Percentiles rank a stretch among this genome's conserved stretches.
Conservation (phyloP, 805 yeast genomes). For the Wickerhamiella lipophila region DNA sequence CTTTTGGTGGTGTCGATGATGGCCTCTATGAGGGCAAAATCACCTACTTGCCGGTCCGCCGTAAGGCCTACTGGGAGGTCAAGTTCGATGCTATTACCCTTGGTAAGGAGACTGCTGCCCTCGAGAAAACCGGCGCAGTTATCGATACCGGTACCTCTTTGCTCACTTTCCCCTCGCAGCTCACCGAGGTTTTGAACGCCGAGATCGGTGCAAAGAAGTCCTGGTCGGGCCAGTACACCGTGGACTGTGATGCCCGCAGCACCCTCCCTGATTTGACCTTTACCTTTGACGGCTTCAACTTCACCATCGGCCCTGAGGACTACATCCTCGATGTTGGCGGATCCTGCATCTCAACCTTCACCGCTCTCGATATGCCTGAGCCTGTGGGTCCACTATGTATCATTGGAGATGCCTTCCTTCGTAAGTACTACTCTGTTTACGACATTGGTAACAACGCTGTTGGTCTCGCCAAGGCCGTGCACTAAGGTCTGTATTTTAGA, state of each 20-base stretch:
- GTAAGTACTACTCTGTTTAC: constrained; percentile 87
- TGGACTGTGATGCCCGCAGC: constrained; percentile 81
- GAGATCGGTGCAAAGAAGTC: constrained; percentile 95
- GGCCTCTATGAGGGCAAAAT: constrained; percentile 67
- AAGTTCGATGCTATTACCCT: constrained; percentile 78
- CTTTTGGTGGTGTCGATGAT: constrained; percentile 88
- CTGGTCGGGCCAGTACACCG: constrained; percentile 93
- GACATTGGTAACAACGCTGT: constrained; percentile 85
- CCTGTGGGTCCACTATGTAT: constrained; percentile 96
- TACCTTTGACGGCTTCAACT: constrained; percentile 80
- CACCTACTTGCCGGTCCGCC: constrained; percentile 94
- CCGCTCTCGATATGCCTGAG: constrained; percentile 94
- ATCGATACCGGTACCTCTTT: constrained; percentile 97
- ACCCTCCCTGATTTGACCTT: constrained; percentile 83
- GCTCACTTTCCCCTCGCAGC: constrained; percentile 84
- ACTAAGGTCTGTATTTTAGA: constrained; percentile 16
- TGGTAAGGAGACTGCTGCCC: constrained; percentile 82
- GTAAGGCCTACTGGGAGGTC: constrained; percentile 99
- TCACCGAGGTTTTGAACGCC: constrained; percentile 89
- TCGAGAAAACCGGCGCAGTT: constrained; percentile 83
- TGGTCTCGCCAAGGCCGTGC: constrained; percentile 75
- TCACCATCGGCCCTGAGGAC: constrained; percentile 78
- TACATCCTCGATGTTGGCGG: constrained; percentile 92
- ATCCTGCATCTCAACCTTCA: constrained; percentile 89
- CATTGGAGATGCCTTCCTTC: constrained; percentile 93